A percentile compares a stretch with the other conserved stretches of the same genome.
Evolutionary conservation across 768 basidiomycete species (phyloP).

Genomic region (Mycena olivaceomarginata): DNA sequence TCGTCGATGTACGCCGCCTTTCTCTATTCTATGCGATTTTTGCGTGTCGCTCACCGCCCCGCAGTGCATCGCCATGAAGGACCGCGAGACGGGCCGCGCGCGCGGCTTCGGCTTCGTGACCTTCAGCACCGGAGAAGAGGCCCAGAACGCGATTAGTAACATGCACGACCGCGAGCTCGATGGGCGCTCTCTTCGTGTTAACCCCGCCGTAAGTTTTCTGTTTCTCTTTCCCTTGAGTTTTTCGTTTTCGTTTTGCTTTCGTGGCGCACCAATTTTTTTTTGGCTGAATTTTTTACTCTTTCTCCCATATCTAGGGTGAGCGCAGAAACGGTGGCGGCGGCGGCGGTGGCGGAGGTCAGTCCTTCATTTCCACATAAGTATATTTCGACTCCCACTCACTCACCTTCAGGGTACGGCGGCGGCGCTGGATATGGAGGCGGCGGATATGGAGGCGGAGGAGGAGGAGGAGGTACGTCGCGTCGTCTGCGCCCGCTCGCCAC

Average conservation of each 20-base stretch:
- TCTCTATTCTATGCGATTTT: slow-evolving; percentile 32
- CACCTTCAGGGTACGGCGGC: slow-evolving; percentile 2
- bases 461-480: too few species aligned
- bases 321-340: not conserved
- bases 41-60: slow-evolving; percentile 50
- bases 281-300: not conserved
- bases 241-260: too few species aligned
- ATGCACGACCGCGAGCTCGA: slow-evolving; percentile 96
- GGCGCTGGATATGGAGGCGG: not conserved
- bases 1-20: slow-evolving; percentile 91
- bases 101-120: slow-evolving; percentile 99
- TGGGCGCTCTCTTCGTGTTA: slow-evolving; percentile 92
- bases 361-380: not conserved
- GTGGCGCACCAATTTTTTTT: too few species aligned
- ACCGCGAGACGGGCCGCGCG: slow-evolving; percentile 92
- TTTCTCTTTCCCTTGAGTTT: not conserved
- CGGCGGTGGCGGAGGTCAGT: not conserved
- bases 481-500: too few species aligned
- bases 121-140: slow-evolving; percentile 76
- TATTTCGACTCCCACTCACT: not conserved
- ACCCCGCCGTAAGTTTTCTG: slow-evolving; percentile 68
- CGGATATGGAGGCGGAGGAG: not conserved
- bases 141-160: slow-evolving; percentile 82
- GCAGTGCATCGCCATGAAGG: slow-evolving; percentile 97
- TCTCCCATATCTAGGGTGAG: not conserved